Evolutionary conservation across 2,329 filamentous ascomycete species (phyloP).

Genomic region (Curvularia sp.): DNA sequence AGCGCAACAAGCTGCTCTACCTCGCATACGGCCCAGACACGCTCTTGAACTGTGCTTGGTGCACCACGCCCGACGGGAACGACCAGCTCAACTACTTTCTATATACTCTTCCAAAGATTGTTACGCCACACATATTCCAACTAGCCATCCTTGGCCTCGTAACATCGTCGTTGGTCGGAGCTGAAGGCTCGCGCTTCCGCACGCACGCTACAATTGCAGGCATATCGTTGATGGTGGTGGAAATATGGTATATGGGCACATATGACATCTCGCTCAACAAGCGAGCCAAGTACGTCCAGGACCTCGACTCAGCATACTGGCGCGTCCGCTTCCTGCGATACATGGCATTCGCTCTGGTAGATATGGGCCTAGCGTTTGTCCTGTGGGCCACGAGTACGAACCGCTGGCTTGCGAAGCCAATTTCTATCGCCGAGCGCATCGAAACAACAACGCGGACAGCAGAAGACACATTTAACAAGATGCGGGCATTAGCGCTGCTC

Average conservation of each 20-base stretch:
- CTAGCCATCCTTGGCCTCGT: slow-evolving; percentile 73
- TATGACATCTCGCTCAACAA: slow-evolving; percentile 73
- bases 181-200: slow-evolving; percentile 72
- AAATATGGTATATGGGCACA: slow-evolving; percentile 69
- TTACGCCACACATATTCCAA: slow-evolving; percentile 82
- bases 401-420: slow-evolving; percentile 73
- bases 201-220: slow-evolving; percentile 70
- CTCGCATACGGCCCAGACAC: slow-evolving; percentile 80
- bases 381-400: slow-evolving; percentile 82
- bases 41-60: slow-evolving; percentile 81
- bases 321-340: slow-evolving; percentile 68
- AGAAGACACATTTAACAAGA: slow-evolving; percentile 67
- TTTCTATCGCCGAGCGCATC: slow-evolving; percentile 70
- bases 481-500: slow-evolving; percentile 76
- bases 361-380: slow-evolving; percentile 68
- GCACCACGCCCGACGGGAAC: slow-evolving; percentile 65
- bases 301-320: slow-evolving; percentile 78
- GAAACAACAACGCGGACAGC: slow-evolving; percentile 66
- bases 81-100: slow-evolving; percentile 75
- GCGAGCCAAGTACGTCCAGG: slow-evolving; percentile 63
- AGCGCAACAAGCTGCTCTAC: slow-evolving; percentile 80
- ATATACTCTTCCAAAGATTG: slow-evolving; percentile 77
- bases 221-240: slow-evolving; percentile 65
- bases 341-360: slow-evolving; percentile 68
- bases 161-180: slow-evolving; percentile 74